Evolutionary conservation across 371 early-diverging fungal genomes (phyloP), one percentile per base, ranked within the genome.

Genomic region (Lichtheimia hyalospora): DNA sequence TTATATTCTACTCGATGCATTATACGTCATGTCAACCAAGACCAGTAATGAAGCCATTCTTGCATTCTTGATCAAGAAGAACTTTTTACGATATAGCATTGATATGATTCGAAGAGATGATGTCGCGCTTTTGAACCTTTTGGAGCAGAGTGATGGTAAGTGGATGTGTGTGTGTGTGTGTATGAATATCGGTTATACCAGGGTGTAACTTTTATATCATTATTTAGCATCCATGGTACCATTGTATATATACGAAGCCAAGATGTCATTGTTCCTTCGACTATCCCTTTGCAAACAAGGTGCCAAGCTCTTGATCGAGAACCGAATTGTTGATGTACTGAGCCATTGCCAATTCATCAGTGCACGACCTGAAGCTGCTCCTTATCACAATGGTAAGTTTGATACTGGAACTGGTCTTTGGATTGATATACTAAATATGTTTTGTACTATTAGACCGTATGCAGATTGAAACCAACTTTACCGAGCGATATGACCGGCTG

Each of bases 171-270:
- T 5, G 12, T n/a, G n/a, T n/a, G n/a, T n/a, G n/a, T n/a, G n/a
- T n/a, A n/a, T n/a, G n/a, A n/a, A n/a, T n/a, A n/a, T n/a, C n/a
- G n/a, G n/a, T n/a, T n/a, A n/a, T n/a, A n/a, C n/a, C n/a, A n/a
- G n/a, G n/a, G n/a, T n/a, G n/a, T 8, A 53, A 12, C 21, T 27
- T 28, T 40, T 49, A 42, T 49, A 23, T 48, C 21, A 42, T 58
- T 24, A 25, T 60, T 12, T 60, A 77, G 84, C 80, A 8, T 72
- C 84, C 53, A 71, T 79, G 49, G 75, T 83, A 16, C 71, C 83
- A 34, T 67, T 87, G 7, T 89, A 87, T 66, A 83, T 94, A 27
- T 93, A 89, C 68, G 91, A 95, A 64, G 72, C 89, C n/a, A 92
- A 91, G 71, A 84, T 94, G 88, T 73, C 87, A 2, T 73, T 97